Conservation (phyloP, 257 asterid species). For the Solanum dulcamara region DNA sequence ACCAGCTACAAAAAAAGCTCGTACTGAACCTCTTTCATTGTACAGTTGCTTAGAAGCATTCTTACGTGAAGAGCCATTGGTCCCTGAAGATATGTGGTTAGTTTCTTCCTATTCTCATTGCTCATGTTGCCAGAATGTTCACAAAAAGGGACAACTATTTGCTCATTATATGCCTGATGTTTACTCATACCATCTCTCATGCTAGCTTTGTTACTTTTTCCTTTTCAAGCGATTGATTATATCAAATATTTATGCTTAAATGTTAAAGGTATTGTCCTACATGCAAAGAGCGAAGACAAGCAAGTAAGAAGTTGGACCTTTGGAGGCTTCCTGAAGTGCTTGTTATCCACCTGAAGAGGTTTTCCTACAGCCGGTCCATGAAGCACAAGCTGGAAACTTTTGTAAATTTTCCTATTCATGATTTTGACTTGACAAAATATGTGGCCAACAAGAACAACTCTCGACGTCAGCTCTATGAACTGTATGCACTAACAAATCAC, state of each 20-base stretch:
- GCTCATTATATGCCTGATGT: neutral
- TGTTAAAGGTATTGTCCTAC: conserved; percentile 85
- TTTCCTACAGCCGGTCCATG: conserved; percentile 94
- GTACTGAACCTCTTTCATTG: conserved; percentile 87
- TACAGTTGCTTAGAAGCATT: conserved; percentile 98
- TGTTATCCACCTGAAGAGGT: conserved; percentile 92
- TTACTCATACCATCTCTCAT: neutral
- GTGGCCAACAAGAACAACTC: conserved; percentile 90
- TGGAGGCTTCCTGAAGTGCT: conserved; percentile 99
- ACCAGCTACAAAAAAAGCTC: conserved; percentile 80
- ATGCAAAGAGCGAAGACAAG: conserved; percentile 97
- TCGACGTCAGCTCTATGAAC: conserved; percentile 76
- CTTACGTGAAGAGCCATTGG: conserved; percentile 96
- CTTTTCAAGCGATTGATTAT: neutral
- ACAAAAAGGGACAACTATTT: neutral
- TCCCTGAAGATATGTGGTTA: conserved; percentile 99
- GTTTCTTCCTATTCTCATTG: conserved; percentile 9
- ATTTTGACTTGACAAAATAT: conserved; percentile 81
- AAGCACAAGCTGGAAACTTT: conserved; percentile 97
- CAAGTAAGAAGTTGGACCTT: conserved; percentile 94
- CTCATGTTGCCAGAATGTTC: neutral
- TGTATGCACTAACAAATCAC: conserved; percentile 91
- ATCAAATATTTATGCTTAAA: neutral
- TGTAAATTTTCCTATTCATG: conserved; percentile 90
- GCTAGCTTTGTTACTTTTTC: neutral